Evolutionary conservation across 139 green algal species (phyloP).

Genomic region (Dunaliella sp.): DNA sequence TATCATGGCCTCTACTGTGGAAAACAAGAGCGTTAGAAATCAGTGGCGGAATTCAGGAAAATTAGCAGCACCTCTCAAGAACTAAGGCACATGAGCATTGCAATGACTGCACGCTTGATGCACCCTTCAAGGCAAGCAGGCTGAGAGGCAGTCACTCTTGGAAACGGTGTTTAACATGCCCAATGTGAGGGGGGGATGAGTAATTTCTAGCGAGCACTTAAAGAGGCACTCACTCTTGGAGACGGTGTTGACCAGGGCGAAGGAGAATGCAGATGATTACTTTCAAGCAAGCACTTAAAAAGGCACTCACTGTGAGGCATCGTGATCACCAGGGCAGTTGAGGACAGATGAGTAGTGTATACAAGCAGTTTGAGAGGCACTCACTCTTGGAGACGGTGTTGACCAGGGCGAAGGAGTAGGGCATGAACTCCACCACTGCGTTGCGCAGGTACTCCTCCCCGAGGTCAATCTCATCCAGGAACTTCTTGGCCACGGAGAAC

Average conservation of each 20-base stretch:
- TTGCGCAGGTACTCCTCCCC: constrained; percentile 61
- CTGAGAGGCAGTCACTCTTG: constrained; percentile 19
- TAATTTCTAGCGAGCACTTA: too few relatives aligned
- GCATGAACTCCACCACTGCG: constrained; percentile 85
- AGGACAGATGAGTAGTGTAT: background rate
- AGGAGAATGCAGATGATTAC: too few relatives aligned
- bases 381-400: constrained; percentile 51
- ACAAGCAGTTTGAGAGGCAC: constrained; percentile 3
- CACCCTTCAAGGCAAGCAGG: too few relatives aligned
- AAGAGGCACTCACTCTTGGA: constrained; percentile 22
- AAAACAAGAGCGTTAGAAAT: too few relatives aligned
- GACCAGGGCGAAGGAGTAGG: constrained; percentile 78
- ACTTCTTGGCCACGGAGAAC: constrained; percentile 77
- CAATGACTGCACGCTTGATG: too few relatives aligned
- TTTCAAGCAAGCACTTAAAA: too few relatives aligned
- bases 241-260: constrained; percentile 70
- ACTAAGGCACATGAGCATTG: too few relatives aligned
- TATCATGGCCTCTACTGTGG: too few relatives aligned
- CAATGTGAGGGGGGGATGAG: constrained; percentile 82
- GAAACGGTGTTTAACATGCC: constrained; percentile 63
- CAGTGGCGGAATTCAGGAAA: too few relatives aligned
- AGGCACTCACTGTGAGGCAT: too few relatives aligned
- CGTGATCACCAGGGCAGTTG: background rate
- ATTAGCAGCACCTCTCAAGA: too few relatives aligned
- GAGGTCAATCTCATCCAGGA: constrained; percentile 74